Evolutionary conservation across 306 rosid species (phyloP).

Genomic region (Dryas octopetala): DNA sequence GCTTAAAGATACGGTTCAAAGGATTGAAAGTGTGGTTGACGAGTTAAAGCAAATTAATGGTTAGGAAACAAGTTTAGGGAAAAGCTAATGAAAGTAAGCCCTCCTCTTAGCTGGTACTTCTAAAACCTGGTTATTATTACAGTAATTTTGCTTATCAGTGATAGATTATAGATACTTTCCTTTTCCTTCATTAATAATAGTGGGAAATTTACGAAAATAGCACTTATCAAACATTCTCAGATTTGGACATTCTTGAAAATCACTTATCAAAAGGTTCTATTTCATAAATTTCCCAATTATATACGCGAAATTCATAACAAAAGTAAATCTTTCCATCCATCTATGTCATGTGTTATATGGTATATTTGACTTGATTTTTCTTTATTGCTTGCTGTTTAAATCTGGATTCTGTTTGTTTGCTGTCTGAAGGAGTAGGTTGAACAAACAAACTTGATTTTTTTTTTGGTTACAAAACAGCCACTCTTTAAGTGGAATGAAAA

Average conservation of each 20-base stretch:
- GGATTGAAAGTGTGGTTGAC: neutral
- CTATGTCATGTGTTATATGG: neutral
- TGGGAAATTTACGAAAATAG: too few relatives aligned
- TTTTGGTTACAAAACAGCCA: neutral
- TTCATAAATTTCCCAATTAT: neutral
- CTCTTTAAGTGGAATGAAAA: neutral
- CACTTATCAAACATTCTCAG: too few relatives aligned
- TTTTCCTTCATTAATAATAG: neutral
- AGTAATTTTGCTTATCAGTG: neutral
- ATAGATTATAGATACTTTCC: neutral
- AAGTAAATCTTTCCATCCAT: neutral
- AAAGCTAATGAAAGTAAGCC: neutral
- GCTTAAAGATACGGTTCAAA: conserved; percentile 3
- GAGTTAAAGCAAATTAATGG: neutral
- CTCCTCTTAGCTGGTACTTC: neutral
- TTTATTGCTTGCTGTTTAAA: neutral
- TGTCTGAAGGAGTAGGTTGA: neutral
- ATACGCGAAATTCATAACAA: neutral
- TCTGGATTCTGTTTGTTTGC: neutral
- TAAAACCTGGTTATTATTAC: neutral
- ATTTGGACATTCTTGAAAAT: too few relatives aligned
- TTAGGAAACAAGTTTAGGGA: neutral
- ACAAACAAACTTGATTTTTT: neutral
- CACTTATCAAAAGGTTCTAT: too few relatives aligned
- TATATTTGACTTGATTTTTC: neutral